Base-by-base conservation (phyloP, 352 stramenopile species). In the Phytopythium montanum region DNA sequence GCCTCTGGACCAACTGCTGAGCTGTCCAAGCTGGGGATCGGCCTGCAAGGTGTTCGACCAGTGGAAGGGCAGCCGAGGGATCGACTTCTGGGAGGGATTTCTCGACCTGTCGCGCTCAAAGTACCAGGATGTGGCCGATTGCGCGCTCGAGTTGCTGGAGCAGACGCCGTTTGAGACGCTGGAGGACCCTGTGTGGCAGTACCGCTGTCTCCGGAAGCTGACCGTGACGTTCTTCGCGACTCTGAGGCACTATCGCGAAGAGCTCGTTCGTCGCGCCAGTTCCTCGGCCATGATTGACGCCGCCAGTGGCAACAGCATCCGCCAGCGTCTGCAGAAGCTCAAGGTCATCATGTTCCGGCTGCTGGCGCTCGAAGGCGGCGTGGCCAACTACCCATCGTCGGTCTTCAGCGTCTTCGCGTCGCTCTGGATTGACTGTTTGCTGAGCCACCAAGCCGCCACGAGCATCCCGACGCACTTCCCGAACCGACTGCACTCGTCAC, bases 391-490 rank as follows among this genome's bases (percentile, higher is more conserved):
- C 46, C 61, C 79, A 3, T 78, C 81, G 23, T 92, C 85, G 5
- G 78, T 94, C 14, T 84, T 70, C 21, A 86, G 75, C 29, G 75
- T 82, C 31, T 91, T 92, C 55, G 67, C 72, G 3, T 81, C 75
- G 33, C 65, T 92, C 23, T 91, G 82, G 75, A 31, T 92, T 19
- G 83, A 95, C 53, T 65, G 64, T 42, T 50, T 95, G 28, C 69
- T 91, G 19, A 88, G 66, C 54, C 80, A 74, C 41, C 74, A 68
- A 6, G 79, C 79, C 0, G 68, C 81, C 9, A 92, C 81, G 0
- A 91, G 75, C 59, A 81, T 95, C 29, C 80, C 85, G 13, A 90
- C 81, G 1, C 79, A 92, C 56, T 91, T 93, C 38, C 76, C 78
- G 2, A 78, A 72, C 18, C 57, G 56, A 23, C 54, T 76, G 8